Base-by-base conservation (phyloP, 2,329 filamentous ascomycete genomes). In the Thelonectria discophora region DNA sequence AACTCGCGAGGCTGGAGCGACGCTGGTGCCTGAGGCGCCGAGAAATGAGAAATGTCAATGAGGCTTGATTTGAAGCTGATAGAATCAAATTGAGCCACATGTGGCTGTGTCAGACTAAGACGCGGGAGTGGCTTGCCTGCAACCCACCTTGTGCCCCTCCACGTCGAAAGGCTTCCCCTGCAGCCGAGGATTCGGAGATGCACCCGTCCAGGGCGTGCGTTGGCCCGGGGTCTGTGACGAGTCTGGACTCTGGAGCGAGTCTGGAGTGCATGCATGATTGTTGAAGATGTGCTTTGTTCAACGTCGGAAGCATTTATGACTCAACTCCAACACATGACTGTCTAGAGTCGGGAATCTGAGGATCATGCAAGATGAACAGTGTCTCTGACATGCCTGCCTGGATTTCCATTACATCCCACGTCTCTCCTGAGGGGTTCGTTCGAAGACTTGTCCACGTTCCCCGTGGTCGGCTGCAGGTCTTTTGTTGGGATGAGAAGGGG, bases 1-100 rank as follows among this genome's bases (percentile, higher is more conserved):
- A 13, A 37, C 34, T 37, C 5, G 63, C 70, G 65, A 74, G 70
- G 72, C 72, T 73, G 68, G 67, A 60, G 50, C 15, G 18, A 46
- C 13, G 37, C 13, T 32, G 51, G 20, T 76, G 74, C 74, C 74
- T 76, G 68, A 76, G 74, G 74, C 68, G 55, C 48, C 12, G 57
- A 70, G 5, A 30, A 3, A 0, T 1, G 20, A n/a, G n/a, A n/a
- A n/a, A n/a, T n/a, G n/a, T n/a, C 20, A 34, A 30, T 8, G 5
- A 53, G 58, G 63, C 53, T 63, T 45, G 49, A 21, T 13, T 20
- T 34, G 34, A 40, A 46, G 30, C 12, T 34, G 20, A 24, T n/a
- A 21, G 21, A 9, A 43, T 6, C 13, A 11, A n/a, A n/a, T 39
- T 52, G 40, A 56, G 53, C 53, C 48, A 56, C 34, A 51, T 57